Evolutionary conservation across 306 rosid genomes (phyloP), one percentile per base, ranked within the genome.

Genomic region (Fagus sylvatica): DNA sequence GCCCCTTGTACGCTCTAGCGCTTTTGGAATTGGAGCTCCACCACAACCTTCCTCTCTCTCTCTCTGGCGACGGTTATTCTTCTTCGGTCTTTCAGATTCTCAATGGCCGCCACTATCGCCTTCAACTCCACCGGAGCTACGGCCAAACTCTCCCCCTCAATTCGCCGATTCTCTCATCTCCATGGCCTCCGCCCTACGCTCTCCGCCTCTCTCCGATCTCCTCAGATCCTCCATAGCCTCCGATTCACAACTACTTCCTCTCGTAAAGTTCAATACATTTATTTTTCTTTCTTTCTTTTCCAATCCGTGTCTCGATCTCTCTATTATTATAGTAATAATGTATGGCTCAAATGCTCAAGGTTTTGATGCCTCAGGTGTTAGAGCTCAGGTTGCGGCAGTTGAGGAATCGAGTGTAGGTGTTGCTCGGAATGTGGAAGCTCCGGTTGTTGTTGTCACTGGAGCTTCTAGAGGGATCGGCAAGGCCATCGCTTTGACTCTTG

Each of bases 391-490:
- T 82, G 94, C 96, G 16, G 87, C 93, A 2, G 76, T 88, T 41
- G 94, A 80, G 42, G 85, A 91, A 75, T 83, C 93, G n/a, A 89
- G 79, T 74, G 55, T 84, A 5, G 88, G 71, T 79, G 87, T 79
- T 15, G 74, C 37, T 46, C 80, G 46, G 79, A 84, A 83, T 48
- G 90, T 88, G 85, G 94, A 94, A 87, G 81, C 93, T 80, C 98
- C 97, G 19, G 98, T 90, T 67, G 98, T 87, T 19, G 80, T 94
- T 34, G 97, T 94, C 64, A 94, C 98, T 17, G 98, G 98, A 83
- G 98, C 98, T 53, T 94, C 98, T 40, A 90, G 98, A 89, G 97
- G 96, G 8, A 90, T 92, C 75, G 98, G 98, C 68, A 87, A 82
- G 79, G 96, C 98, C 13, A 90, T 88, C 82, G 97, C 98, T 9